phyloP scores from a whole-genome alignment of 2,329 filamentous ascomycete species.

The Saccharata proteae region DNA sequence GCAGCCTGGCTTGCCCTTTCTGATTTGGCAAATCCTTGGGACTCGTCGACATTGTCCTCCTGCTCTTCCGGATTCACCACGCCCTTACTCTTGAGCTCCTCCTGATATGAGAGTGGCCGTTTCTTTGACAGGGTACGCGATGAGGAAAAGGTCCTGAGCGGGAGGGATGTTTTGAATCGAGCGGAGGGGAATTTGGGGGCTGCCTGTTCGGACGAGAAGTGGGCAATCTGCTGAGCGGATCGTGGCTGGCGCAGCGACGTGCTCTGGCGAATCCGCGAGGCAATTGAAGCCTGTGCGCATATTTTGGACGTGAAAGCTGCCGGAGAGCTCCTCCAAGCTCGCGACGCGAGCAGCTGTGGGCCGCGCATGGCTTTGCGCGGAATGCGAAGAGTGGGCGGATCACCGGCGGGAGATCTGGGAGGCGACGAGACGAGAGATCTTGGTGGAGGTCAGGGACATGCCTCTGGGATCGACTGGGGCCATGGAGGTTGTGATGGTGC shows the following conservation, averaged over 20 bases:
- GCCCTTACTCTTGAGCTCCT: conserved; percentile 27
- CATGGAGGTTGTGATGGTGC: no score
- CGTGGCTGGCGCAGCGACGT: conserved; percentile 3
- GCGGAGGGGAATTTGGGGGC: conserved; percentile 9
- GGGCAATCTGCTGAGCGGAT: neutral
- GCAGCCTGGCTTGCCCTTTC: conserved; percentile 80
- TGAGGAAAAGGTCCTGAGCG: conserved; percentile 2
- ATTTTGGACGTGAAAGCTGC: no score
- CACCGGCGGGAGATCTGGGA: neutral
- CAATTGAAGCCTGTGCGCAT: conserved; percentile 1
- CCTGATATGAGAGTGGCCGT: conserved; percentile 22
- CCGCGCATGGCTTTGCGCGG: conserved; percentile 20
- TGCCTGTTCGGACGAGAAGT: neutral
- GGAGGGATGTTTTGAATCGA: no score
- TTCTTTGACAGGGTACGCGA: conserved; percentile 2
- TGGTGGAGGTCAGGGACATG: no score
- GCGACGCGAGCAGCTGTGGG: conserved; percentile 18
- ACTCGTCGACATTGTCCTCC: conserved; percentile 38
- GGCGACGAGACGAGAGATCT: neutral
- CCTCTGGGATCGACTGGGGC: no score
- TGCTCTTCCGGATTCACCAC: conserved; percentile 22
- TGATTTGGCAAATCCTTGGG: conserved; percentile 55
- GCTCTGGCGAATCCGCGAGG: conserved; percentile 11
- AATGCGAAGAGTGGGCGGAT: neutral
- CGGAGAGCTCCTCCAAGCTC: conserved; percentile 23